These are phyloP conservation scores for Kodamaea kaohsiungensis DNA, from an alignment of 805 yeast genomes.

Conservation along the genomic window DNA sequence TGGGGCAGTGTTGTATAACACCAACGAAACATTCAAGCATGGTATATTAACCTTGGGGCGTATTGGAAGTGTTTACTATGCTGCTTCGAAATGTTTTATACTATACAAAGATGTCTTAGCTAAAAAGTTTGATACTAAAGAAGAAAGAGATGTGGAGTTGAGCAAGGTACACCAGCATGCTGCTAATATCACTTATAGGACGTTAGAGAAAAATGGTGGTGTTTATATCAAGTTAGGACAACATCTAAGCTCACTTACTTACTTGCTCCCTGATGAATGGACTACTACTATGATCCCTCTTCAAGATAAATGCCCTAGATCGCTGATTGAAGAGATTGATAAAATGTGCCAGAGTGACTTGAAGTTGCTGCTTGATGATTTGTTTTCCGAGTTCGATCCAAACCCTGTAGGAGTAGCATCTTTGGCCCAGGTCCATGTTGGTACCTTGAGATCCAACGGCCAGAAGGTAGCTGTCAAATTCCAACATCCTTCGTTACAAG, in stretches of 20 bases:
- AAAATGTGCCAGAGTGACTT: conserved; percentile 69
- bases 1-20: conserved; percentile 29
- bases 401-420: conserved; percentile 94
- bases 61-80: conserved; percentile 62
- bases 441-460: conserved; percentile 56
- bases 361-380: conserved; percentile 57
- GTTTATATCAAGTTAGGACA: conserved; percentile 93
- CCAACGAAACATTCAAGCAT: conserved; percentile 42
- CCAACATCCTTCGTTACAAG: conserved; percentile 86
- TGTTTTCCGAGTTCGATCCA: conserved; percentile 66
- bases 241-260: conserved; percentile 89
- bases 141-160: conserved; percentile 54
- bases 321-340: conserved; percentile 67
- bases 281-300: conserved; percentile 90
- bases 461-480: conserved; percentile 88
- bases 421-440: conserved; percentile 92
- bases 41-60: conserved; percentile 44
- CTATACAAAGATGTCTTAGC: conserved; percentile 63
- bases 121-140: conserved; percentile 37
- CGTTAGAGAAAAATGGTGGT: conserved; percentile 87
- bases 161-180: conserved; percentile 70
- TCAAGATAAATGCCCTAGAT: conserved; percentile 86
- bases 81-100: conserved; percentile 72
- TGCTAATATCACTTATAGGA: conserved; percentile 75
- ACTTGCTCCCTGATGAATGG: conserved; percentile 91